A percentile compares a stretch with the other conserved stretches of the same genome.
Evolutionary conservation across 139 green algal species (phyloP).

Genomic region (Chlamydomonas incerta): DNA sequence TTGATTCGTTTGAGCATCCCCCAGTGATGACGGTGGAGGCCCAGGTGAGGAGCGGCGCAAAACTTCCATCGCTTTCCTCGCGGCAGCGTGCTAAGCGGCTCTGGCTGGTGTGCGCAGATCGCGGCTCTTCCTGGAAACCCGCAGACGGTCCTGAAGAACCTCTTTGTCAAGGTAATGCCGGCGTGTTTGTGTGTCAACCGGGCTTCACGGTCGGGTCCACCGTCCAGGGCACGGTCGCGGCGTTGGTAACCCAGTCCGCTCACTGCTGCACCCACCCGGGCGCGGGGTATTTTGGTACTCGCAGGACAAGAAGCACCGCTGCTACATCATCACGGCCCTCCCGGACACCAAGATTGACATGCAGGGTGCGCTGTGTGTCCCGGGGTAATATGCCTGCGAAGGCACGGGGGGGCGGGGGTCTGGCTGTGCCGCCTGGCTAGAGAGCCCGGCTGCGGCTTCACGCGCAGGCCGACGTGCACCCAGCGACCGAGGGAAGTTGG

Average conservation of each 20-base stretch:
- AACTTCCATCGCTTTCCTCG: background rate
- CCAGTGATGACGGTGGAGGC: slow-evolving; percentile 48
- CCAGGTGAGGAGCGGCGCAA: slow-evolving; percentile 33
- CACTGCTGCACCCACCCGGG: background rate
- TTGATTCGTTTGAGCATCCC: slow-evolving; percentile 35
- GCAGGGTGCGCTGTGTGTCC: slow-evolving; percentile 49
- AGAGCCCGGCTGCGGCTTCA: too few species aligned
- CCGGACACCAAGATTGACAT: slow-evolving; percentile 75
- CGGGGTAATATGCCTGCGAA: too few species aligned
- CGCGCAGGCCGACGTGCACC: too few species aligned
- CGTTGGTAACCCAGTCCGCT: too few species aligned
- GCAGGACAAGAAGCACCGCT: slow-evolving; percentile 79
- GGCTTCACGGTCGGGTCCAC: too few species aligned
- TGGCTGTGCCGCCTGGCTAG: too few species aligned
- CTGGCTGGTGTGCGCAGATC: slow-evolving; percentile 13
- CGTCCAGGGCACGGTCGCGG: too few species aligned
- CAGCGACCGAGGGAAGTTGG: too few species aligned
- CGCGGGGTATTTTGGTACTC: background rate
- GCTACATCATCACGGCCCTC: slow-evolving; percentile 75
- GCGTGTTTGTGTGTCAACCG: too few species aligned
- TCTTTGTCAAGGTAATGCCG: slow-evolving; percentile 47
- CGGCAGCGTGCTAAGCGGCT: too few species aligned
- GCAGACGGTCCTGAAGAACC: slow-evolving; percentile 48
- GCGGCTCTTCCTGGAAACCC: slow-evolving; percentile 25
- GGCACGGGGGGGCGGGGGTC: too few species aligned